Evolutionary conservation across 768 basidiomycete species (phyloP).

Genomic region (Russula compacta): DNA sequence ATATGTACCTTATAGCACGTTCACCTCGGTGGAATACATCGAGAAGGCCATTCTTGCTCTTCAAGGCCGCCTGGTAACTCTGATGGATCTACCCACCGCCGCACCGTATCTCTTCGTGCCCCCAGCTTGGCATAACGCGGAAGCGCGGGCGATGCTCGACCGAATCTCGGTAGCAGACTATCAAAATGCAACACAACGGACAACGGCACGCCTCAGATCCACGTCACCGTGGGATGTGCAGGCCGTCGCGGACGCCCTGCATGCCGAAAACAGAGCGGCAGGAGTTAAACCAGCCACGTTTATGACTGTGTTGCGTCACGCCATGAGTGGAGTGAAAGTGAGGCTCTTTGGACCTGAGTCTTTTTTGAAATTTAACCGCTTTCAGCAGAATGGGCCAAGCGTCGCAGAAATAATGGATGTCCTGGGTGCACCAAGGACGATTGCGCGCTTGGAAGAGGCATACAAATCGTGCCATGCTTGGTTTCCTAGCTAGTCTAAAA

Average conservation of each 20-base stretch:
- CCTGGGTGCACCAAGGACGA: conserved; percentile 25
- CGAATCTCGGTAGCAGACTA: conserved; percentile 35
- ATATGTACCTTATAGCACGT: neutral
- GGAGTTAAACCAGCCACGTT: conserved; percentile 41
- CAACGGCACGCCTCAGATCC: conserved; percentile 25
- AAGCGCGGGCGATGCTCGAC: conserved; percentile 46
- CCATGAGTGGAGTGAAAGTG: conserved; percentile 79
- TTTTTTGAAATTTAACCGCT: neutral
- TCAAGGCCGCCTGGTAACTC: conserved; percentile 65
- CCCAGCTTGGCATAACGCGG: conserved; percentile 47
- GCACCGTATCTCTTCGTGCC: conserved; percentile 74
- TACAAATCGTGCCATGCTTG: neutral
- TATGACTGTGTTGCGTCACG: conserved; percentile 68
- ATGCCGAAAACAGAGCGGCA: conserved; percentile 35
- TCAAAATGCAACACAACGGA: conserved; percentile 28
- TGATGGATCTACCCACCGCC: conserved; percentile 59
- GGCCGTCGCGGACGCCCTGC: conserved; percentile 33
- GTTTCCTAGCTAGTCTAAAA: conserved; percentile 4
- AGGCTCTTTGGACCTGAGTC: neutral
- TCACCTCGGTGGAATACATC: conserved; percentile 7
- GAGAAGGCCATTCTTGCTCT: conserved; percentile 12
- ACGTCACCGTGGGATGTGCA: conserved; percentile 32
- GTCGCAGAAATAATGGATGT: conserved; percentile 26
- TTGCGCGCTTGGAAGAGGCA: conserved; percentile 21
- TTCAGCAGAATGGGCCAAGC: conserved; percentile 26